phyloP scores from a whole-genome alignment of 2,329 filamentous ascomycete species.

The Fusarium staphyleae region DNA sequence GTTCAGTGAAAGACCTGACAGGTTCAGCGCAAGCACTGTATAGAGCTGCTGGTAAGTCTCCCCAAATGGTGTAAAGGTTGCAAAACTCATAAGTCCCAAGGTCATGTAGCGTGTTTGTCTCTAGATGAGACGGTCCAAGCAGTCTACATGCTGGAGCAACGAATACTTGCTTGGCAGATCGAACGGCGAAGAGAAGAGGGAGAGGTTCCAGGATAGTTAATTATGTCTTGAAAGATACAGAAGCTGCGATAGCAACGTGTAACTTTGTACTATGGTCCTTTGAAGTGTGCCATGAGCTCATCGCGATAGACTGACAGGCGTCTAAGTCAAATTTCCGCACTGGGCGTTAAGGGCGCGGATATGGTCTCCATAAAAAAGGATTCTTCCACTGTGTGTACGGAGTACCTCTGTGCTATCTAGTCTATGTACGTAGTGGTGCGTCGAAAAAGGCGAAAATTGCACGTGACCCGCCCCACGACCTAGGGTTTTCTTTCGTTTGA shows the following conservation, averaged over 20 bases:
- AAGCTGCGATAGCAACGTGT: no score
- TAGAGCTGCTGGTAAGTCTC: slow-evolving; percentile 43
- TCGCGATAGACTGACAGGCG: not conserved
- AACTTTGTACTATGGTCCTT: not conserved
- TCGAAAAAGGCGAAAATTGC: slow-evolving; percentile 10
- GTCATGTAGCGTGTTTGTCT: slow-evolving; percentile 45
- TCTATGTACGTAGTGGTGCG: no score
- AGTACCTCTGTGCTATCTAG: slow-evolving; percentile 6
- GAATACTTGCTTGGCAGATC: slow-evolving; percentile 47
- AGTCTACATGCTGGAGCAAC: slow-evolving; percentile 50
- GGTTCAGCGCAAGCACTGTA: slow-evolving; percentile 45
- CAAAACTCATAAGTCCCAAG: slow-evolving; percentile 34
- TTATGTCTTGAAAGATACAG: not conserved
- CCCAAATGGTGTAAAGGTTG: not conserved
- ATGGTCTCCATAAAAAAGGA: not conserved
- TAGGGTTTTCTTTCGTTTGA: slow-evolving; percentile 48
- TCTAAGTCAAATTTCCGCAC: slow-evolving; percentile 1
- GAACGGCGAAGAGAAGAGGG: slow-evolving; percentile 2
- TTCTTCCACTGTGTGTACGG: not conserved
- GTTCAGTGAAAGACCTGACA: slow-evolving; percentile 44
- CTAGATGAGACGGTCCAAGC: slow-evolving; percentile 46
- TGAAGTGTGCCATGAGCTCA: slow-evolving; percentile 2
- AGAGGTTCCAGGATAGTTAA: not conserved
- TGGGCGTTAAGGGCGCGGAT: not conserved
- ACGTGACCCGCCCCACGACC: slow-evolving; percentile 45